Evolutionary conservation across 345 rosid species (phyloP).

Genomic region (Eucalyptus pauciflora): DNA sequence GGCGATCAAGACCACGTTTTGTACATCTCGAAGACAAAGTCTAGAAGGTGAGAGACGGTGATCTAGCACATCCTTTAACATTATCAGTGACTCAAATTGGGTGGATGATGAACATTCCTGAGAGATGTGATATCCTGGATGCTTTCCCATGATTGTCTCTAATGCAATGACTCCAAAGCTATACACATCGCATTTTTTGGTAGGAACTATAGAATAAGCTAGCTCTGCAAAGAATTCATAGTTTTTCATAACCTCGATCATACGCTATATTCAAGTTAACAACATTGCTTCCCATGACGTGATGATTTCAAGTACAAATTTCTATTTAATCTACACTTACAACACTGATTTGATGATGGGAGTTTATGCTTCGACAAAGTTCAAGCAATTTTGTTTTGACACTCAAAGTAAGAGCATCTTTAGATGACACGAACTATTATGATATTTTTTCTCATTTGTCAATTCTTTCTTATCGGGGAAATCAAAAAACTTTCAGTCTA

Average conservation of each 20-base stretch:
- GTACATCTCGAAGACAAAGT: not conserved
- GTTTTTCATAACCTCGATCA: not conserved
- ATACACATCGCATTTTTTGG: not conserved
- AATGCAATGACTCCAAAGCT: not conserved
- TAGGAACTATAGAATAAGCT: accelerated
- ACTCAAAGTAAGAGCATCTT: not conserved
- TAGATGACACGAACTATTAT: not conserved
- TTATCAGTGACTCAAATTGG: accelerated
- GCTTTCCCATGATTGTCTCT: not conserved
- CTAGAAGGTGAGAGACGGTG: not conserved
- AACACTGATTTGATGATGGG: not conserved
- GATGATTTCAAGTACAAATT: not conserved
- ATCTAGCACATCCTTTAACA: not conserved
- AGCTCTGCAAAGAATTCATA: not conserved
- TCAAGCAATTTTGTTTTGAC: not conserved
- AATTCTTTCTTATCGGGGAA: not conserved
- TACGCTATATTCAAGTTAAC: not conserved
- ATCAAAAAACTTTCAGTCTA: not conserved
- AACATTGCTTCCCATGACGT: not conserved
- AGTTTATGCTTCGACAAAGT: not conserved
- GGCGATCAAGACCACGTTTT: not conserved
- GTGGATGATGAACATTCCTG: accelerated
- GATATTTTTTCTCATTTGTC: not conserved
- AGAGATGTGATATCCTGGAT: not conserved
- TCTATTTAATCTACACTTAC: not conserved